A percentile compares a stretch with the other conserved stretches of the same genome.
phyloP scores from a whole-genome alignment of 2,329 filamentous ascomycete genomes.

The Penicillium sclerotiorum region DNA sequence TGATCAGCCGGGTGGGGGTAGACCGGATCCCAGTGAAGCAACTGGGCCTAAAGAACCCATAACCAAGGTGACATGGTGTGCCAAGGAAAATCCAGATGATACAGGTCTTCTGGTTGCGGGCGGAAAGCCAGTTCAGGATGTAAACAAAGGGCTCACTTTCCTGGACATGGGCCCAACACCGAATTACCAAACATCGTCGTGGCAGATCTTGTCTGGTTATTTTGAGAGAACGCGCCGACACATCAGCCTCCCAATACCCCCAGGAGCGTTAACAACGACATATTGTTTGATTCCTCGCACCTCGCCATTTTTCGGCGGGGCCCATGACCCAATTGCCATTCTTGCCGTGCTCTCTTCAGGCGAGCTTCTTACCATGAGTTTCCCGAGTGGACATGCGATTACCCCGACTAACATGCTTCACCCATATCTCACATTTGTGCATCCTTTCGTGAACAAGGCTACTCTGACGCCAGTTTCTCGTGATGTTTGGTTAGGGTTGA shows the following conservation, averaged over 20 bases:
- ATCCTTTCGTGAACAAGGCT: conserved; percentile 80
- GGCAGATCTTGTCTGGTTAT: conserved; percentile 78
- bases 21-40: conserved; percentile 46
- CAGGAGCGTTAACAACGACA: conserved; percentile 74
- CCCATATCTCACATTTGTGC: conserved; percentile 81
- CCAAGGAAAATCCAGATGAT: conserved; percentile 90
- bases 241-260: conserved; percentile 72
- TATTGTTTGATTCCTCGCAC: conserved; percentile 80
- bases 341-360: conserved; percentile 80
- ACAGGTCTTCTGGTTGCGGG: conserved; percentile 86
- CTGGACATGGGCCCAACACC: conserved; percentile 88
- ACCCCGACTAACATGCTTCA: conserved; percentile 92
- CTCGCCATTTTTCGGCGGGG: conserved; percentile 83
- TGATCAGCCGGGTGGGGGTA: conserved; percentile 62
- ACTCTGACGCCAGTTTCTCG: conserved; percentile 75
- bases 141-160: conserved; percentile 79
- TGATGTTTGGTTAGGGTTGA: conserved; percentile 83
- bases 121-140: conserved; percentile 68
- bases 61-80: conserved; percentile 84
- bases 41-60: conserved; percentile 72
- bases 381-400: conserved; percentile 88
- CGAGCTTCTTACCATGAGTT: conserved; percentile 85
- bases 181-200: conserved; percentile 86
- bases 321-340: conserved; percentile 86
- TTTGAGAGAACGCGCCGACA: conserved; percentile 75